phyloP scores from a whole-genome alignment of 1,284 basidiomycete species.

The Meira miltonrushii region DNA sequence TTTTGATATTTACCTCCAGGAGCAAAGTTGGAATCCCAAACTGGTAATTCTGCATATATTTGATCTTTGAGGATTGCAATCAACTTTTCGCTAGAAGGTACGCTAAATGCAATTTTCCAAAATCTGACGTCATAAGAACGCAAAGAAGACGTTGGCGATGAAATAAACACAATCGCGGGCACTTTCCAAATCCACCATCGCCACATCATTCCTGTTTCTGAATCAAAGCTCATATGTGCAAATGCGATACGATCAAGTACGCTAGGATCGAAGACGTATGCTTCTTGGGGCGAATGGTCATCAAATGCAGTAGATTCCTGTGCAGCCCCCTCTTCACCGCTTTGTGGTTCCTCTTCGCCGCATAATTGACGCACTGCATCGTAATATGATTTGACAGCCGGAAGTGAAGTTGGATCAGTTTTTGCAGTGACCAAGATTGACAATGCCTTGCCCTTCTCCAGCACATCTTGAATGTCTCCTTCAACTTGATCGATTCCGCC shows the following conservation, averaged over 20 bases:
- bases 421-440: not conserved
- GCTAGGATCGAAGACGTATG: not conserved
- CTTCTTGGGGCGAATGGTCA: not conserved
- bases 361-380: not conserved
- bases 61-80: no score
- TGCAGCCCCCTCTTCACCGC: not conserved
- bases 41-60: no score
- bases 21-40: no score
- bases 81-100: not conserved
- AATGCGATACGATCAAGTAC: not conserved
- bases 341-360: not conserved
- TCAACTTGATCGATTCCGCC: not conserved
- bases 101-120: constrained; percentile 6
- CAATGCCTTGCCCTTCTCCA: not conserved
- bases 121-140: not conserved
- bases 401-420: not conserved
- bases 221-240: not conserved
- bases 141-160: not conserved
- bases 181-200: constrained; percentile 7
- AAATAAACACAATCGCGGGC: not conserved
- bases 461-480: not conserved
- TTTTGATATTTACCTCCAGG: no score
- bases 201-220: constrained; percentile 4
- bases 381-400: not conserved
- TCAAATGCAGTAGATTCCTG: not conserved